phyloP scores from a whole-genome alignment of 306 rosid species.

The Urtica urens region DNA sequence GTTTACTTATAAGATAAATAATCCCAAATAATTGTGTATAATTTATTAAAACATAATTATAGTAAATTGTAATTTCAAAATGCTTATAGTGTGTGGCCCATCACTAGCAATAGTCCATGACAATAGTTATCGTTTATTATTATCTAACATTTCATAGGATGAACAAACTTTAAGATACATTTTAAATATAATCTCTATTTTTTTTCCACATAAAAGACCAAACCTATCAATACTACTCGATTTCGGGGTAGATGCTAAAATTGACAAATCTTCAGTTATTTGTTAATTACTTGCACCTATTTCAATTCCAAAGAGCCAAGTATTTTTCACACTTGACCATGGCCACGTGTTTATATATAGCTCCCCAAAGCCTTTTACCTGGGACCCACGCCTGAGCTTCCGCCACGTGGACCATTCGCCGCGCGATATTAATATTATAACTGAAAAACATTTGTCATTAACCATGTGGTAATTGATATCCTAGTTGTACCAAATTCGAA shows the following conservation, averaged over 20 bases:
- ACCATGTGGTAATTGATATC: not conserved
- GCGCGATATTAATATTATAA: not conserved
- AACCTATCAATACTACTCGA: no score
- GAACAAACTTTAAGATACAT: no score
- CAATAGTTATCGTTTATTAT: no score
- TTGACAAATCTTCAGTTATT: not conserved
- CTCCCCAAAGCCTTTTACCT: not conserved
- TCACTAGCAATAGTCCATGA: no score
- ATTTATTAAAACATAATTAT: no score
- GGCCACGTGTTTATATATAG: not conserved
- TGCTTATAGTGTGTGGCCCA: no score
- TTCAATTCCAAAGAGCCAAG: not conserved
- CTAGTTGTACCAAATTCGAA: not conserved
- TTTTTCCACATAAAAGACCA: no score
- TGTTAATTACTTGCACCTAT: not conserved
- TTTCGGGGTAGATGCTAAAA: not conserved
- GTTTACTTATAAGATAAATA: no score
- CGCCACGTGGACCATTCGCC: constrained; percentile 9
- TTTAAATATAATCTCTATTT: no score
- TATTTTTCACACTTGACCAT: not conserved
- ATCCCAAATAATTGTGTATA: no score
- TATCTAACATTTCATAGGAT: no score
- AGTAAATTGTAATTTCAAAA: no score
- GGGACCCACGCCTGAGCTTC: not conserved
- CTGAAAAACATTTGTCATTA: not conserved